Base-by-base conservation (phyloP, 2,329 filamentous ascomycete genomes). In the Neonectria sp. region DNA sequence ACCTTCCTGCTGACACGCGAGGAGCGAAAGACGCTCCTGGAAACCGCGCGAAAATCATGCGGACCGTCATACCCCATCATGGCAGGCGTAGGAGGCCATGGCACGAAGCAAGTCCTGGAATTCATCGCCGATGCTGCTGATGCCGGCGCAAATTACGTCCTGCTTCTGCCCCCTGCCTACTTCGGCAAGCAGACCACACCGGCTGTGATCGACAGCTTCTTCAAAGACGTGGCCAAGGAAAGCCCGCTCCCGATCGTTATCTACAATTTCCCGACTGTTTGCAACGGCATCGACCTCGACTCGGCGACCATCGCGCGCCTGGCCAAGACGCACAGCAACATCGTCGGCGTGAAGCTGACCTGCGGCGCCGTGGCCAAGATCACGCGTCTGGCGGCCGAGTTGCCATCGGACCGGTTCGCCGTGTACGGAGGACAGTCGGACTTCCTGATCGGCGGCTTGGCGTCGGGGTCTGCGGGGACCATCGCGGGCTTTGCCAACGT, bases 1-100 rank as follows among this genome's bases (percentile, higher is more conserved):
- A 83, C 86, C 12, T 88, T 88, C 74, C 82, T 89, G 37, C 70
- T 89, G 31, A 89, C 88, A 2, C 87, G 87, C 25, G 85, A 88
- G 71, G 89, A 91, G 78, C 85, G 89, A 56, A 82, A 81, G 60
- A 81, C 82, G 45, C 83, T 92, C 2, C 82, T 93, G n/a, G 77
- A 82, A 43, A 82, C 86, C 3, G 90, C 90, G 80, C 90, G 95
- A 55, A 92, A 93, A 76, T 89, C 89, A 65, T 92, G 96, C 45
- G 95, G 95, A 0, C 93, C 94, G 0, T 91, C 95, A 78, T 97
- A 95, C 80, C 95, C 95, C 37, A 86, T 97, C 71, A 95, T 96
- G 85, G 95, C 57, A 81, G 91, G 91, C 21, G 88, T 90, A 5
- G 86, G 89, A 27, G 90, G 87, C 2, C 90, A 92, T 77, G 90